A percentile compares a stretch with the other conserved stretches of the same genome.
Conservation (phyloP, 495 filamentous ascomycete genomes). For the Lasiosphaeria ovina region DNA sequence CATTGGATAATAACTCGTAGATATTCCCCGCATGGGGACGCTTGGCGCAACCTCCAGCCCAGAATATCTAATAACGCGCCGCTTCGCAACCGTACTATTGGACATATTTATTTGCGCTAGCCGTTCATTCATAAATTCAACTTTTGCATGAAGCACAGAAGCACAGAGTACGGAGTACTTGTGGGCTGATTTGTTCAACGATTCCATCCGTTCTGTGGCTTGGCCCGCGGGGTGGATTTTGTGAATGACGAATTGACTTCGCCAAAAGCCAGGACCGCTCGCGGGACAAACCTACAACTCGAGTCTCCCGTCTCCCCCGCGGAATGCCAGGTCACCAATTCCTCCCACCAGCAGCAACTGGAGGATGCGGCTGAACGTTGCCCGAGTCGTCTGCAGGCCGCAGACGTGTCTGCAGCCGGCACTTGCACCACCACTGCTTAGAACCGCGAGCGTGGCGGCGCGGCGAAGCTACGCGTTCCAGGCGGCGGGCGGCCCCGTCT, state of each 20-base stretch:
- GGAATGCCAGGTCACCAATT: conserved; percentile 13
- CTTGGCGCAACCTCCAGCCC: neutral
- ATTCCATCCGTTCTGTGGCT: neutral
- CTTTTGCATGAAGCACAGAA: neutral
- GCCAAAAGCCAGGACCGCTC: neutral
- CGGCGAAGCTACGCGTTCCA: conserved; percentile 70
- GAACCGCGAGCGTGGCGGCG: neutral
- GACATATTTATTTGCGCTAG: neutral
- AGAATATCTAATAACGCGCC: neutral
- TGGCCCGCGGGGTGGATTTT: neutral
- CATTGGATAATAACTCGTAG: no score
- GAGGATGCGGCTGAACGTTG: conserved; percentile 35
- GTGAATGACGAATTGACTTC: neutral
- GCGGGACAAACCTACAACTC: neutral
- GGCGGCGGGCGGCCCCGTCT: conserved; percentile 67
- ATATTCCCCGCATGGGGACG: conserved; percentile 1
- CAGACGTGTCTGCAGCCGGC: neutral
- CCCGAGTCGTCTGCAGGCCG: conserved; percentile 19
- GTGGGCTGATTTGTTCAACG: neutral
- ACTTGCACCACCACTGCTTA: neutral
- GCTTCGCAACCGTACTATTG: neutral
- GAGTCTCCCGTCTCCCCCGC: neutral
- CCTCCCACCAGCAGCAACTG: neutral
- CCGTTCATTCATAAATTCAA: neutral
- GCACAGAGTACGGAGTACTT: neutral